These are phyloP conservation scores for Comarum palustre DNA, from an alignment of 306 rosid species.

Conservation along the genomic window DNA sequence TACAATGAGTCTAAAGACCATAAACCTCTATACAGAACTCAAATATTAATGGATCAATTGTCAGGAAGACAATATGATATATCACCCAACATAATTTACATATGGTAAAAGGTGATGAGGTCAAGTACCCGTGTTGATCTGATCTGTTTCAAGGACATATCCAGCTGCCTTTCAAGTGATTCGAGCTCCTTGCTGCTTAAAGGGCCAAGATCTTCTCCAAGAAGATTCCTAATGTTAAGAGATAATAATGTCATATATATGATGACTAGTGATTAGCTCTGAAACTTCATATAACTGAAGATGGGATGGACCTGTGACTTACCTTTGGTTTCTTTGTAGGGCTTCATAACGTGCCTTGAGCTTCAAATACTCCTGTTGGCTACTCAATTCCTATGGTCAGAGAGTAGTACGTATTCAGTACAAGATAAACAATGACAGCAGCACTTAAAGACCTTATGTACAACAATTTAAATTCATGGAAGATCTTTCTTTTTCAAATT, in stretches of 20 bases:
- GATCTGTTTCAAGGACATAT: conserved; percentile 81
- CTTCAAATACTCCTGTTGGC: conserved; percentile 96
- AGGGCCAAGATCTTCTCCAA: conserved; percentile 97
- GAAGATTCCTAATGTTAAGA: conserved; percentile 54
- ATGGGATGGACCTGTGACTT: conserved; percentile 12
- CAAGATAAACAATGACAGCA: not conserved
- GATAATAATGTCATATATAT: not conserved
- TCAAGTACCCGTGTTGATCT: conserved; percentile 81
- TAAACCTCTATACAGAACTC: not conserved
- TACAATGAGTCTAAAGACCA: not conserved
- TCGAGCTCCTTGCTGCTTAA: conserved; percentile 88
- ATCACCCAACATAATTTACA: not conserved
- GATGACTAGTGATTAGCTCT: not conserved
- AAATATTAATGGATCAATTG: not conserved
- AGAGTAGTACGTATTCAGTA: not conserved
- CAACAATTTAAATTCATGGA: not conserved
- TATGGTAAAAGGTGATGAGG: not conserved
- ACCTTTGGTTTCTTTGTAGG: conserved; percentile 84
- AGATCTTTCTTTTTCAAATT: not conserved
- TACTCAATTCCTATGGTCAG: conserved; percentile 69
- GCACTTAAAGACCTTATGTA: not conserved
- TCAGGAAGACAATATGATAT: not conserved
- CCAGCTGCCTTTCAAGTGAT: conserved; percentile 92
- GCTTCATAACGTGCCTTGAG: conserved; percentile 92
- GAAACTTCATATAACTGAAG: not conserved